phyloP scores from a whole-genome alignment of 306 rosid genomes.

The Datisca glomerata region DNA sequence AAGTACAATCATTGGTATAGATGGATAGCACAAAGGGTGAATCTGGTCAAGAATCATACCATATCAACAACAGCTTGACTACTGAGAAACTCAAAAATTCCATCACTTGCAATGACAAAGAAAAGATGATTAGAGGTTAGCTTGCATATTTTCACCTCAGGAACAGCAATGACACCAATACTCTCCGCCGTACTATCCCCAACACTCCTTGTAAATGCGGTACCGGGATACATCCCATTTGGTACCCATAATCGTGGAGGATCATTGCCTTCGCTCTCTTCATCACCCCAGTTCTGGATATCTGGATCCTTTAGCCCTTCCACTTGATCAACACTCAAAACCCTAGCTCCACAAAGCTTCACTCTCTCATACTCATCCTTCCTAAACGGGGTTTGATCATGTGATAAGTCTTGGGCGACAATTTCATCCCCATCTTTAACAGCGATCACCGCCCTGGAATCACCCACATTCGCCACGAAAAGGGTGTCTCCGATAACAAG shows the following conservation, averaged over 20 bases:
- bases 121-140: conserved; percentile 73
- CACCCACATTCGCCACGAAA: conserved; percentile 92
- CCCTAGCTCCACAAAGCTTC: conserved; percentile 82
- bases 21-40: too few species aligned
- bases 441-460: conserved; percentile 82
- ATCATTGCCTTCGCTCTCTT: conserved; percentile 69
- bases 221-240: conserved; percentile 70
- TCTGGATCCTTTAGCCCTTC: conserved; percentile 84
- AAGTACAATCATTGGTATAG: too few species aligned
- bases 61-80: conserved; percentile 86
- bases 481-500: conserved; percentile 65
- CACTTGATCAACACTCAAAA: conserved; percentile 80
- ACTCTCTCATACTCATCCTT: conserved; percentile 88
- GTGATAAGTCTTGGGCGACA: conserved; percentile 70
- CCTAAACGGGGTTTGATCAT: conserved; percentile 93
- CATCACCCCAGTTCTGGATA: conserved; percentile 84
- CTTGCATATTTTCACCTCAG: conserved; percentile 60
- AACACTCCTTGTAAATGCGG: conserved; percentile 95
- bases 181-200: conserved; percentile 83
- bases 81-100: conserved; percentile 85
- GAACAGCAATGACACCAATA: conserved; percentile 80
- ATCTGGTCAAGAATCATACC: conserved; percentile 64
- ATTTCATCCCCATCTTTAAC: conserved; percentile 66
- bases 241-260: conserved; percentile 96
- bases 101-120: conserved; percentile 93